These are phyloP conservation scores for Zostera marina DNA, from an alignment of 116 monocot genomes.

Conservation along the genomic window DNA sequence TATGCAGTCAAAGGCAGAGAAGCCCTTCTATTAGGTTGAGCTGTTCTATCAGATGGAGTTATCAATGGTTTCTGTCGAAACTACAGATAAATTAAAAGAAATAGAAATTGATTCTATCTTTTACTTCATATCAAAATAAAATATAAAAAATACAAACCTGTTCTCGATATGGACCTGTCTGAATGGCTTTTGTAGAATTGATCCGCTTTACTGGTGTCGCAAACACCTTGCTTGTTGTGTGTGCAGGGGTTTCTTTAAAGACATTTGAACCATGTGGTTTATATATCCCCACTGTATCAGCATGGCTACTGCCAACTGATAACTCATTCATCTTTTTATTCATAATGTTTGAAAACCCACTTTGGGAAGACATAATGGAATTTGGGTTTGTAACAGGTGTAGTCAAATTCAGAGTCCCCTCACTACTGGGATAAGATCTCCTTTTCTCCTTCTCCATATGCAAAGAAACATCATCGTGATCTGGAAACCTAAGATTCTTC, in stretches of 20 bases:
- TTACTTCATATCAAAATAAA: neutral
- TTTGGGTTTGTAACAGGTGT: slow-evolving; percentile 16
- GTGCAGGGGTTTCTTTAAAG: slow-evolving; percentile 20
- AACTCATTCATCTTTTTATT: slow-evolving; percentile 29
- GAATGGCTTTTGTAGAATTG: slow-evolving; percentile 28
- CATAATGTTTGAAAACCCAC: slow-evolving; percentile 21
- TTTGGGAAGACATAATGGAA: slow-evolving; percentile 28
- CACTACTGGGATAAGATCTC: slow-evolving; percentile 27
- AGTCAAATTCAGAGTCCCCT: slow-evolving; percentile 26
- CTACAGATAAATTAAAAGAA: slow-evolving; percentile 13
- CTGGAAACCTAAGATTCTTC: slow-evolving; percentile 45
- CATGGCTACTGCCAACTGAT: slow-evolving; percentile 31
- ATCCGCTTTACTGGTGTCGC: slow-evolving; percentile 33
- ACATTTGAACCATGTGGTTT: slow-evolving; percentile 15
- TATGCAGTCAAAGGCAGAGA: slow-evolving; percentile 57
- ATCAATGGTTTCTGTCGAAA: slow-evolving; percentile 9
- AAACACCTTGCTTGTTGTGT: slow-evolving; percentile 33
- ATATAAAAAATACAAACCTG: slow-evolving; percentile 19
- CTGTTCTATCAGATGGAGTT: slow-evolving; percentile 19
- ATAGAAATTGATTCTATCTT: neutral
- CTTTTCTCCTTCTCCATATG: slow-evolving; percentile 36
- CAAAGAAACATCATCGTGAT: slow-evolving; percentile 22
- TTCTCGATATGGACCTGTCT: slow-evolving; percentile 25
- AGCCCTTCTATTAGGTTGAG: slow-evolving; percentile 30
- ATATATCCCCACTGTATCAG: slow-evolving; percentile 12